phyloP scores from a whole-genome alignment of 257 asterid genomes.

The Primulina tabacum region DNA sequence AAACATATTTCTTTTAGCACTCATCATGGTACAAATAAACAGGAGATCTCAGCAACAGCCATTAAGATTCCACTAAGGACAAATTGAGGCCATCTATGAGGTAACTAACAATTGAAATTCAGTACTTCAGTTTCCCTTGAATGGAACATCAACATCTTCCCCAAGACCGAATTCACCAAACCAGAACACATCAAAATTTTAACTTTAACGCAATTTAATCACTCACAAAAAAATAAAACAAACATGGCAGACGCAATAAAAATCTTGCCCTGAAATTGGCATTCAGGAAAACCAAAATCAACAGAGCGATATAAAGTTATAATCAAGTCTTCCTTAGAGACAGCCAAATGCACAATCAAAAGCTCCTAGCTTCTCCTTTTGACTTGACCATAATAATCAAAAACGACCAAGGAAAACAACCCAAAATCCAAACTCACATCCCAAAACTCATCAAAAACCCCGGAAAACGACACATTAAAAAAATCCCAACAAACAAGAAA shows the following conservation, averaged over 20 bases:
- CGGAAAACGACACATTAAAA: background rate
- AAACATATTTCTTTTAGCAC: constrained; percentile 4
- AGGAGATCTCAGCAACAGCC: background rate
- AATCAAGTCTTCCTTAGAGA: background rate
- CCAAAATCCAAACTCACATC: background rate
- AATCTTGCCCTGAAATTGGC: constrained; percentile 13
- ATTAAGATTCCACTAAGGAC: background rate
- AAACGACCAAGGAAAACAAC: background rate
- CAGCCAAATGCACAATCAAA: constrained; percentile 5
- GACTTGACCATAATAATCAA: background rate
- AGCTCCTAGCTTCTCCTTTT: background rate
- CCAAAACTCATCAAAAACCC: constrained; percentile 6
- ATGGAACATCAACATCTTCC: background rate
- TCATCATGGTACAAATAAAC: background rate
- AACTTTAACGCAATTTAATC: background rate
- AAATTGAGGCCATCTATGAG: background rate
- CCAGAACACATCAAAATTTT: background rate
- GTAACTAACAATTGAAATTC: background rate
- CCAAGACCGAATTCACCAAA: constrained; percentile 17
- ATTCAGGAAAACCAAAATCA: background rate
- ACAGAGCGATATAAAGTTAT: constrained; percentile 6
- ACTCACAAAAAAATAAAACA: background rate
- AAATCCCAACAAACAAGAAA: background rate
- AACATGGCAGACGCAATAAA: constrained; percentile 4
- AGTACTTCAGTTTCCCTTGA: background rate